Evolutionary conservation across 768 basidiomycete species (phyloP), one percentile per base, ranked within the genome.

Genomic region (Amanita pseudoporphyria): DNA sequence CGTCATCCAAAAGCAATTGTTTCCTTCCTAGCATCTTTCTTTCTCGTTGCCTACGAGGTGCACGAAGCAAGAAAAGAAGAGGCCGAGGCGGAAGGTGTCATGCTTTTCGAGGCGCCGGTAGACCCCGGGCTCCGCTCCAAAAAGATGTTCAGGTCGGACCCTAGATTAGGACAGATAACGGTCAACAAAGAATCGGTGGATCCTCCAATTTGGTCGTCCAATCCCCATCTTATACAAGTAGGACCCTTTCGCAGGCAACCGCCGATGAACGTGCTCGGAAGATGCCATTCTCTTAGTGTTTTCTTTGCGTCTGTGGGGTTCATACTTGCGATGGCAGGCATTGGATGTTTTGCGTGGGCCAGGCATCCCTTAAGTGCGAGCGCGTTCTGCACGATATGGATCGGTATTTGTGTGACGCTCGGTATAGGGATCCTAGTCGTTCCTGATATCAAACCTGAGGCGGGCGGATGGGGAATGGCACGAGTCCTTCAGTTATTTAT

Each of bases 21-120:
- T 30, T 64, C 80, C 2, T 81, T 82, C 61, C 57, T 76, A 44
- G 78, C 68, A 3, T 74, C 77, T 19, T 80, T 79, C 62, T 70
- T 78, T 53, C 66, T 81, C 24, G 67, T 79, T 36, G 65, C 72
- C 32, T 79, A 78, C 63, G 77, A 75, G 52, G 63, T 81, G 4
- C 66, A 70, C 47, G 75, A 75, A 54, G 81, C 79, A 5, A 72
- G 67, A 22, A 66, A 65, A 2, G 73, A 59, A 52, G 62, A 74
- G 51, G 67, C 59, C 21, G 67, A 71, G 47, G 60, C 59, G 13
- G 40, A 45, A 6, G 52, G 51, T 16, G n/a, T 9, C 7, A 39
- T 24, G 10, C 10, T 32, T 13, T 16, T 47, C 3, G 45, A 55
- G 18, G 33, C 49, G 22, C n/a, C 24, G 9, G 18, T 37, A 6